phyloP scores from a whole-genome alignment of 495 filamentous ascomycete genomes.

The Corynascus novoguineensis region DNA sequence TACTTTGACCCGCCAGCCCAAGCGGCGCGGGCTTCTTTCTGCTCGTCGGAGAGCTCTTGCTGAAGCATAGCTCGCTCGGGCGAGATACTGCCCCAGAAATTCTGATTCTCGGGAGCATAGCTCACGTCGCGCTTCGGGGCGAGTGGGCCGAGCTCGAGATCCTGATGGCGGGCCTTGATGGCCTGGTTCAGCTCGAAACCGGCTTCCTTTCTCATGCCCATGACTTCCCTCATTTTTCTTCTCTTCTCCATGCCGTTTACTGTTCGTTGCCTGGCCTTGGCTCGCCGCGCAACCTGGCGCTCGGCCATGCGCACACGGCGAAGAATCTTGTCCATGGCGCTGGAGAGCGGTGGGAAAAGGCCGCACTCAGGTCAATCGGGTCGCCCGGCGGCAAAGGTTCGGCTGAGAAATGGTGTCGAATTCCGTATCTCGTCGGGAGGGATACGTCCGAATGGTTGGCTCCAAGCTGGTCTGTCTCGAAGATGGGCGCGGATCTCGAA shows the following conservation, averaged over 20 bases:
- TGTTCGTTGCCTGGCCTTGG: constrained; percentile 32
- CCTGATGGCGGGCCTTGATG: constrained; percentile 47
- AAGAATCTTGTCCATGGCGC: constrained; percentile 69
- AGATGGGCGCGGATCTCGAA: constrained; percentile 12
- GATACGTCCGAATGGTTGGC: background rate
- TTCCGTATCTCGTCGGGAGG: constrained; percentile 2
- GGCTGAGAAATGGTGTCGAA: background rate
- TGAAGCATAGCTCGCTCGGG: constrained; percentile 26
- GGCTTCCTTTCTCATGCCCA: background rate
- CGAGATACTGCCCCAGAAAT: constrained; percentile 25
- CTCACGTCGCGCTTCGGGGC: constrained; percentile 67
- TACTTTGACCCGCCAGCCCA: constrained; percentile 51
- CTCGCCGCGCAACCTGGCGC: constrained; percentile 52
- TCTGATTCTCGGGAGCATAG: constrained; percentile 32
- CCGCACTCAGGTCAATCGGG: background rate
- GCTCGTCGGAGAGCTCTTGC: constrained; percentile 14
- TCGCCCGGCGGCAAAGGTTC: background rate
- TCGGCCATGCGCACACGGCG: constrained; percentile 61
- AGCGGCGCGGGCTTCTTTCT: constrained; percentile 30
- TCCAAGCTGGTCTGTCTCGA: background rate
- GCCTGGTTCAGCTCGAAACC: constrained; percentile 23
- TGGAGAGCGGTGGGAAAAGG: background rate
- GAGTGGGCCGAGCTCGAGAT: constrained; percentile 69
- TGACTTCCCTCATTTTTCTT: constrained; percentile 23
- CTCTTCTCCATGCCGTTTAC: constrained; percentile 34